Base-by-base conservation (phyloP, 805 yeast species). In the Schizosaccharomyces pombe region DNA sequence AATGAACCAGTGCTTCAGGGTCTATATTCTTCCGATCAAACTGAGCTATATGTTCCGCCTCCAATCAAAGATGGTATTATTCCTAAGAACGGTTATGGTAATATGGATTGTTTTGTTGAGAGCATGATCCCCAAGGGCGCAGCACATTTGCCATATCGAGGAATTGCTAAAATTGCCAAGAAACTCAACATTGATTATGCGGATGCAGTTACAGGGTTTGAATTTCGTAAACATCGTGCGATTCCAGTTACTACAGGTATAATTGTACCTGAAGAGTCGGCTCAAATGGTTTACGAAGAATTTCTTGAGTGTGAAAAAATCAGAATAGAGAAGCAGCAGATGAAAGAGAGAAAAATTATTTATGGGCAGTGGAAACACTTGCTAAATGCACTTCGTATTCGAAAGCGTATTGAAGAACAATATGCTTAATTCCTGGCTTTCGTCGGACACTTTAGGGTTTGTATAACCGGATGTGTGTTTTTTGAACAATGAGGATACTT, bases 81-180 rank as follows among this genome's bases (percentile, higher is more conserved):
- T 5, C 78, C 81, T 2, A 81, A 78, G 60, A 85, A 85, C 63
- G 78, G 79, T 1, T 89, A 70, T 63, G 93, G 94, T 0, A 86
- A 89, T 58, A 75, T 89, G 53, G 97, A 89, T 61, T 66, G 86
- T 1, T 89, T 82, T 65, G 75, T 74, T 0, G 75, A 79, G 0
- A 69, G 77, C 47, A 89, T 89, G 97, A 68, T 89, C 1, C 98
- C 98, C 0, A 72, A 68, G 16, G 87, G 89, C 24, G 93, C 84
- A 6, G 74, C 69, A 9, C 74, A 84, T 55, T 67, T 86, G 4
- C 68, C 59, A 72, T 75, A 57, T 30, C 58, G 61, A 39, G 65
- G 72, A 56, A 77, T 82, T 0, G 77, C 75, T 39, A 71, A 71
- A 52, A 95, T 97, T 0, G 94, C 94, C 0, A 74, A 74, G 56